phyloP scores from a whole-genome alignment of 73 alveolate species.

The Tetrahymena elliotti region DNA sequence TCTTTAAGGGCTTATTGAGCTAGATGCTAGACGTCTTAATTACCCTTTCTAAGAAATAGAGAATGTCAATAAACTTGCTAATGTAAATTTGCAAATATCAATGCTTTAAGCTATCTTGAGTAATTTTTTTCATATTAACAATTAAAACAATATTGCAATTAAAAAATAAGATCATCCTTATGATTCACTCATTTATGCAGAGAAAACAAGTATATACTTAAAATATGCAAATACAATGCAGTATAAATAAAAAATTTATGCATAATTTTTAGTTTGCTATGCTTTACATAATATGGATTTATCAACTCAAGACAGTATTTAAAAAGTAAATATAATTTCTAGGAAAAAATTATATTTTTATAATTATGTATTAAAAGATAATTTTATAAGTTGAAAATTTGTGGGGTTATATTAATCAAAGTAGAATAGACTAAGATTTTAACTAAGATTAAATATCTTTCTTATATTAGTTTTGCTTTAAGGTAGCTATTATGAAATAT shows the following conservation, averaged over 20 bases:
- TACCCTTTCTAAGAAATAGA: background rate
- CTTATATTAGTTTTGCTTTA: background rate
- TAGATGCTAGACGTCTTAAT: background rate
- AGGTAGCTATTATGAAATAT: background rate
- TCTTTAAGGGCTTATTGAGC: background rate
- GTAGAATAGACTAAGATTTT: background rate
- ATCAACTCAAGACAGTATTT: background rate
- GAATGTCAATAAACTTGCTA: background rate
- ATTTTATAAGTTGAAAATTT: background rate
- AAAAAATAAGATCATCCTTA: background rate
- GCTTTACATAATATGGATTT: background rate
- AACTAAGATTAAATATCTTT: background rate
- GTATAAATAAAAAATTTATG: background rate
- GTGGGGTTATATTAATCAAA: background rate
- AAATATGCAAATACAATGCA: background rate
- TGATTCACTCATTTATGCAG: background rate
- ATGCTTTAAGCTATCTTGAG: background rate
- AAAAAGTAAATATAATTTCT: background rate
- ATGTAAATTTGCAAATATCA: background rate
- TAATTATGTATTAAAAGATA: background rate
- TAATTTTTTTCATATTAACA: background rate
- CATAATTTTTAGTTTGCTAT: background rate
- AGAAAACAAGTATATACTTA: background rate
- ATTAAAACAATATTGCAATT: too few relatives aligned
- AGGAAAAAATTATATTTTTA: background rate